A percentile compares a stretch with the other conserved stretches of the same genome.
Conservation (phyloP, 1,284 basidiomycete genomes). For the Microbotryomycetes sp. region DNA sequence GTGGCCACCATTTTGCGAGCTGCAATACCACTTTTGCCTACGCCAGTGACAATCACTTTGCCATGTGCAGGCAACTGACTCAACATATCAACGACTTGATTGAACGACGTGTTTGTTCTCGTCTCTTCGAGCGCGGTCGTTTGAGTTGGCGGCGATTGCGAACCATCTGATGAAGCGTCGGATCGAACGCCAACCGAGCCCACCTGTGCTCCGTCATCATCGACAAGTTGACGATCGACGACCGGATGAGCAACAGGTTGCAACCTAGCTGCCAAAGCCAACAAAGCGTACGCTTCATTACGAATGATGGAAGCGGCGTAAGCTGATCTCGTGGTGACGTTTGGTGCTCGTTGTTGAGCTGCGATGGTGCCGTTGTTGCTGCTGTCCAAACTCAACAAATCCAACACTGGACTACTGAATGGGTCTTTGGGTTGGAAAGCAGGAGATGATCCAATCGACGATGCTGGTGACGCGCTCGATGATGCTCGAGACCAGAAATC, state of each 20-base stretch:
- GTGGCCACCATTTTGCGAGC: constrained; percentile 37
- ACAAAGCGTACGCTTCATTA: constrained; percentile 37
- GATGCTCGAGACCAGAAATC: constrained; percentile 2
- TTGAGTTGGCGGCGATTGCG: constrained; percentile 4
- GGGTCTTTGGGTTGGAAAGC: constrained; percentile 14
- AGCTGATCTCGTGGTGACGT: constrained; percentile 15
- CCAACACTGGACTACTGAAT: constrained; percentile 7
- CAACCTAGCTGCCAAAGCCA: constrained; percentile 35
- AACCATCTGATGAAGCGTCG: constrained; percentile 9
- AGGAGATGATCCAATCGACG: constrained; percentile 28
- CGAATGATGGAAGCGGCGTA: constrained; percentile 35
- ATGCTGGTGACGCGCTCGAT: constrained; percentile 19
- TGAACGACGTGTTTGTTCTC: constrained; percentile 27
- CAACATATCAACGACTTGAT: constrained; percentile 26
- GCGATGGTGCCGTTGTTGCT: constrained; percentile 6
- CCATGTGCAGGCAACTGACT: constrained; percentile 35
- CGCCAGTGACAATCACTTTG: constrained; percentile 43
- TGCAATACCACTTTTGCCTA: constrained; percentile 43
- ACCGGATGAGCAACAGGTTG: constrained; percentile 27
- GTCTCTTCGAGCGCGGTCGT: constrained; percentile 1
- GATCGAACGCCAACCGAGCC: background rate
- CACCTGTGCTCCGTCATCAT: background rate
- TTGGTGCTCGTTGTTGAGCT: background rate
- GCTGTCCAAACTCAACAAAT: background rate
- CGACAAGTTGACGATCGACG: constrained; percentile 2